Evolutionary conservation across 352 stramenopile genomes (phyloP), one percentile per base, ranked within the genome.

Genomic region (Phytophthora boehmeriae): DNA sequence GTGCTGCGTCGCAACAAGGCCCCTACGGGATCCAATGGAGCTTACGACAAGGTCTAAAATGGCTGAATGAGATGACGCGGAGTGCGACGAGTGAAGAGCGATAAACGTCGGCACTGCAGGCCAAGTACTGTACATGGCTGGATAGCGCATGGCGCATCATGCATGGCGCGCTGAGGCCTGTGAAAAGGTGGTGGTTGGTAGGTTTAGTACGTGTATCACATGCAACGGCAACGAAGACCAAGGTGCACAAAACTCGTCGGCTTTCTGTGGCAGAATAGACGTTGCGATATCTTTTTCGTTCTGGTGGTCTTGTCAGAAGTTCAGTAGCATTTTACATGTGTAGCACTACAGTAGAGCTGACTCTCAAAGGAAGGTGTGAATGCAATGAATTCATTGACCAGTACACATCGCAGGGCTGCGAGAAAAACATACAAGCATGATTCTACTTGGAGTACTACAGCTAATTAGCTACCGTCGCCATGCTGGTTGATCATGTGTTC

Each of bases 41-140:
- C 77, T 2, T 93, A 91, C 53, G 83, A 94, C 65, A 91, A 92
- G 71, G 86, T 92, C 51, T 95, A 83, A 73, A 34, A n/a, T 20
- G 45, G 8, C 48, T 67, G 32, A 49, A 47, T 53, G 36, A 27
- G 14, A n/a, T 54, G 46, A 42, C 42, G 55, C 50, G 49, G 43
- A 59, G 22, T 56, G 46, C 51, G 34, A 66, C 30, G 34, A 63
- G 50, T 14, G 23, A 59, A 59, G 43, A n/a, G 48, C 53, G 55
- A 65, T 39, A 17, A 64, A 28, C 53, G 22, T 68, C 36, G 53
- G 51, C 19, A 23, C 25, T 58, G 32, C 19, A 17, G 44, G 49
- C 25, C 11, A 20, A 22, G 38, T 10, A 11, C 13, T 17, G 10
- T 41, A 17, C 16, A 17, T 41, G 34, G 34, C 34, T 14, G 34